Base-by-base conservation (phyloP, 2,329 filamentous ascomycete species). In the Pyrenochaeta sp. region DNA sequence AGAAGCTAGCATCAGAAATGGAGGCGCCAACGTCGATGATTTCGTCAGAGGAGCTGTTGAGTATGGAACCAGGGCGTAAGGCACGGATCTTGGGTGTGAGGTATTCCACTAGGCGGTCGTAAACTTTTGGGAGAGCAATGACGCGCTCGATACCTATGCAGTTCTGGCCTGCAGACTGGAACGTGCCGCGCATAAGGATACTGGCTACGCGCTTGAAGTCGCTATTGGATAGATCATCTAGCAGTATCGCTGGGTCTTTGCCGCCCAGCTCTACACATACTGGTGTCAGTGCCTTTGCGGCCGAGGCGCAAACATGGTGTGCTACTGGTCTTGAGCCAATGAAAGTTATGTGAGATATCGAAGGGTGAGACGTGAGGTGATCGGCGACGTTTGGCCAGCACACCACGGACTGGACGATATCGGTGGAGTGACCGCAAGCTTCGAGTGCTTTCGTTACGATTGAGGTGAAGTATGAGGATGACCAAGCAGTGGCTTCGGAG, bases 131-230 rank as follows among this genome's bases (percentile, higher is more conserved):
- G 14, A 90, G 84, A 20, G 90, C 91, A 64, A 98, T 88, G 69
- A 98, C 88, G 50, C 95, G 90, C 79, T 99, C 95, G 63, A 97
- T 94, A 49, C 95, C 95, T 71, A 99, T 94, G 77, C 95, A 99
- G 79, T 99, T 99, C 76, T 99, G 95, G 1, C 95, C 95, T 14
- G 92, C 89, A 45, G 92, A 92, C 77, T 99, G 95, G 78, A 98
- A 99, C 9, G 91, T 92, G 46, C 94, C 95, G 47, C 95, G 87
- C 79, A 99, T 88, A 58, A 98, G 85, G 59, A 96, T 90, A 58
- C 92, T 90, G 33, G 86, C 85, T 44, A 98, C 88, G 36, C 90
- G 86, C 4, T 85, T 78, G 54, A 98, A 82, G 66, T 85, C 80
- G 45, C 63, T 75, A 68, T 92, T 84, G 42, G 76, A 76, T 2